Evolutionary conservation across 208 protist species (phyloP), one percentile per base, ranked within the genome.

Genomic region (Trypanosoma platydactyli): DNA sequence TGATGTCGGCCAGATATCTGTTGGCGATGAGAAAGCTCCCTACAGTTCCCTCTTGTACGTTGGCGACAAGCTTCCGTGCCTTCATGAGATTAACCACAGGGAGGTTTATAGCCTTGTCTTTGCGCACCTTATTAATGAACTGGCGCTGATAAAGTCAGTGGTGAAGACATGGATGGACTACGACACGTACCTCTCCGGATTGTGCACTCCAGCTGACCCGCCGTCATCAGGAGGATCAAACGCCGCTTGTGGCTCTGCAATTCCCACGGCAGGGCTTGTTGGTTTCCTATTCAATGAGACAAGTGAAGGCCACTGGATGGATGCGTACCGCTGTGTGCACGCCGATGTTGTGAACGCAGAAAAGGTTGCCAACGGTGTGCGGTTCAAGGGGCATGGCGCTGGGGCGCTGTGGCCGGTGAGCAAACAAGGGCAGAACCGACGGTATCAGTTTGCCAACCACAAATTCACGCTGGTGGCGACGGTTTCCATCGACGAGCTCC

Each of bases 401-500:
- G 16, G 64, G 12, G 67, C 59, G 22, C 50, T 30, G 27, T 73
- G 67, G 67, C 67, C 67, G 9, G 67, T 73, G 5, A 35, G 51
- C 33, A 57, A 38, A 30, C 58, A 73, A 57, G 67, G 67, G 29
- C 58, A 73, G 59, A 59, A 62, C 35, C 57, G 50, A 25, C 58
- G 46, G 3, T 73, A 73, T 40, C 11, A 66, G 13, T 73, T 73
- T 61, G 33, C 51, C 11, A 73, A 64, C 20, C 20, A 48, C 20
- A 22, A 29, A 20, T 73, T 73, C 30, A 73, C 67, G 18, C 56
- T 73, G 18, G 59, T 59, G 41, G 59, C 59, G 12, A 73, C 51
- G 16, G 57, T 73, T 35, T n/a, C 24, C 2, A 70, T 62, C 20
- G 5, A 62, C 46, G 33, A n/a, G 12, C 2, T 11, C 13, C 55